Percentiles rank a stretch among this genome's conserved stretches.
These are phyloP conservation scores for Stemphylium beticola DNA, from an alignment of 2,329 filamentous ascomycete genomes.

Conservation along the genomic window DNA sequence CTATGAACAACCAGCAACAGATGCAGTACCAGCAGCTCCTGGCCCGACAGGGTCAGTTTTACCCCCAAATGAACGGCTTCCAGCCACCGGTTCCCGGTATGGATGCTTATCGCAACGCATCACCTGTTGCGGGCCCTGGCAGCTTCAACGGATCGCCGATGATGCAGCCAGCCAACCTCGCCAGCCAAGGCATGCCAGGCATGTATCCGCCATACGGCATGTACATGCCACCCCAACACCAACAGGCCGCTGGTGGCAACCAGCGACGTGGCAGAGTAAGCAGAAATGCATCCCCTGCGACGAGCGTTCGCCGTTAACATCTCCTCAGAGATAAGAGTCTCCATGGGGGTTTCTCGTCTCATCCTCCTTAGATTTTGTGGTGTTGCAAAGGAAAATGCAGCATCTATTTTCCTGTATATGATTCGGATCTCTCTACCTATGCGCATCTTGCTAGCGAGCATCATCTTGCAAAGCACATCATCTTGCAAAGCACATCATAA, in stretches of 20 bases:
- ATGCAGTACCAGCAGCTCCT: conserved; percentile 66
- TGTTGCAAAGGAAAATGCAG: conserved; percentile 22
- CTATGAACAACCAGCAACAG: conserved; percentile 55
- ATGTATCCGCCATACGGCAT: conserved; percentile 57
- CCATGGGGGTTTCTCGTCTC: conserved; percentile 1
- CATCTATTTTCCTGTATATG: conserved; percentile 36
- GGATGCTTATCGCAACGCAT: conserved; percentile 52
- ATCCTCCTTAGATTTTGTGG: conserved; percentile 9
- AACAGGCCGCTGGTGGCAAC: conserved; percentile 53
- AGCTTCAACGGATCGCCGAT: conserved; percentile 51
- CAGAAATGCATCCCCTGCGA: conserved; percentile 30
- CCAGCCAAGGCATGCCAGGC: conserved; percentile 46
- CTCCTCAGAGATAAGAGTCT: conserved; percentile 36
- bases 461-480: conserved; percentile 23
- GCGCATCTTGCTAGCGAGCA: conserved; percentile 25
- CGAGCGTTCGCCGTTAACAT: conserved; percentile 30
- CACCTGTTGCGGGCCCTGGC: conserved; percentile 51
- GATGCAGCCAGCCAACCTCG: conserved; percentile 56
- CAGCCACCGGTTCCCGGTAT: conserved; percentile 50
- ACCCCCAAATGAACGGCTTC: conserved; percentile 53
- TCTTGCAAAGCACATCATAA: conserved; percentile 23
- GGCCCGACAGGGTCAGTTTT: conserved; percentile 56
- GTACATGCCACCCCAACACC: conserved; percentile 57
- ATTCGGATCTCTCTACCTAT: conserved; percentile 24
- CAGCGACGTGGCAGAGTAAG: conserved; percentile 62